Percentiles rank a stretch among this genome's conserved stretches.
phyloP scores from a whole-genome alignment of 345 rosid genomes.

The Acer negundo region DNA sequence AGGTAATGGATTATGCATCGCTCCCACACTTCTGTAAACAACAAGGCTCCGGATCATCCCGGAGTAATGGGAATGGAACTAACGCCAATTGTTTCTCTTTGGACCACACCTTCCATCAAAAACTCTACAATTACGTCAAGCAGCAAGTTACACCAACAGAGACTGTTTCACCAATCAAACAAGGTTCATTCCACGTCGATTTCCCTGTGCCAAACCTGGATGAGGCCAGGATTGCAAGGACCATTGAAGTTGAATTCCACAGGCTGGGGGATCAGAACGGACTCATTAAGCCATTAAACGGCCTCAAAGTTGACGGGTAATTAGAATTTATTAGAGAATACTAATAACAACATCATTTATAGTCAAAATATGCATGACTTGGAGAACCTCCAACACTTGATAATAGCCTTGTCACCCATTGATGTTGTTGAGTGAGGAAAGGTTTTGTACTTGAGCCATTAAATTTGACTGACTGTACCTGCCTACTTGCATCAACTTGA shows the following conservation, averaged over 20 bases:
- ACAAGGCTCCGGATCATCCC: slow-evolving; percentile 78
- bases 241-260: slow-evolving; percentile 75
- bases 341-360: slow-evolving; percentile 19
- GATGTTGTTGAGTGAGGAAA: slow-evolving; percentile 23
- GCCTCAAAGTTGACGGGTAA: slow-evolving; percentile 39
- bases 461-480: slow-evolving; percentile 1
- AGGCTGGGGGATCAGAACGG: slow-evolving; percentile 52
- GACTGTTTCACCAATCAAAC: slow-evolving; percentile 46
- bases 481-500: slow-evolving; percentile 47
- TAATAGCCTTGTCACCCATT: slow-evolving; percentile 15
- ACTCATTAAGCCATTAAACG: slow-evolving; percentile 32
- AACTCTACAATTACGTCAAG: slow-evolving; percentile 70
- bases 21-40: slow-evolving; percentile 92
- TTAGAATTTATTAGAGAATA: slow-evolving; percentile 23
- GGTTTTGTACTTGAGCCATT: slow-evolving; percentile 19
- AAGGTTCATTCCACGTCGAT: slow-evolving; percentile 81
- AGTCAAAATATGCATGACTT: background rate
- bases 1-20: slow-evolving; percentile 88
- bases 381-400: background rate
- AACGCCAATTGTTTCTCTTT: slow-evolving; percentile 76
- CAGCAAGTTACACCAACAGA: slow-evolving; percentile 45
- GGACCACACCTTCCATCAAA: slow-evolving; percentile 86
- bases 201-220: slow-evolving; percentile 63
- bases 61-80: slow-evolving; percentile 41
- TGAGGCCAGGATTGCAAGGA: slow-evolving; percentile 55